phyloP scores from a whole-genome alignment of 805 yeast species.

The Saccharomycopsis sp. region DNA sequence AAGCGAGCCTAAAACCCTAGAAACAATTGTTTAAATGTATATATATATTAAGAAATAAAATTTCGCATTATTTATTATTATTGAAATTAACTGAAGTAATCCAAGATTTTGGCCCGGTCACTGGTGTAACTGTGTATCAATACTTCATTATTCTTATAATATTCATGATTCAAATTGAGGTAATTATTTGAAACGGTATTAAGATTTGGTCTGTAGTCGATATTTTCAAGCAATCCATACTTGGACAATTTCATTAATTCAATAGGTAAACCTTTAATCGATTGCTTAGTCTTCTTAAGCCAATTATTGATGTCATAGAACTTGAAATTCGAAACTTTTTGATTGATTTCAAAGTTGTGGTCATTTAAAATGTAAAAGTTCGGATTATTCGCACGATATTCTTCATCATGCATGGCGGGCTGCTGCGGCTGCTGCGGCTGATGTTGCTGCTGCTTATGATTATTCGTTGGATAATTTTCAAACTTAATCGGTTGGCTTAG shows the following conservation, averaged over 20 bases:
- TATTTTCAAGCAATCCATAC: conserved; percentile 12
- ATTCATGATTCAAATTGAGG: neutral
- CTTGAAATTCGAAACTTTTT: neutral
- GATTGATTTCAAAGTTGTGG: neutral
- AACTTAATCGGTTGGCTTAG: conserved; percentile 1
- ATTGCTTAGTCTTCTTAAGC: neutral
- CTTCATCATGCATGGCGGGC: neutral
- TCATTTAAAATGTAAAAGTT: neutral
- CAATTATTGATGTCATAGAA: neutral
- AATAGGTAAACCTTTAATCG: conserved; percentile 6
- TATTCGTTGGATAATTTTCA: conserved; percentile 13
- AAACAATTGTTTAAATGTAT: too few species aligned
- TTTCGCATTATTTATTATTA: too few species aligned
- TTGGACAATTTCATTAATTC: conserved; percentile 5
- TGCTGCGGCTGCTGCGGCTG: too few species aligned
- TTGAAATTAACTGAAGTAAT: neutral
- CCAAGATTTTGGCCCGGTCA: neutral
- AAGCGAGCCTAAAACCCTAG: neutral
- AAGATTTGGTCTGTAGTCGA: conserved; percentile 14
- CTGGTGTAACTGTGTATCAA: neutral
- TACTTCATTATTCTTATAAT: neutral
- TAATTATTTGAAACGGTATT: neutral
- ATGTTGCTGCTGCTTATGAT: neutral
- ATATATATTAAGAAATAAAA: too few species aligned
- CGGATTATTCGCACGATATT: neutral